A percentile compares a stretch with the other conserved stretches of the same genome.
phyloP scores from a whole-genome alignment of 192 early-diverging fungal species.

The Umbelopsis sp. region DNA sequence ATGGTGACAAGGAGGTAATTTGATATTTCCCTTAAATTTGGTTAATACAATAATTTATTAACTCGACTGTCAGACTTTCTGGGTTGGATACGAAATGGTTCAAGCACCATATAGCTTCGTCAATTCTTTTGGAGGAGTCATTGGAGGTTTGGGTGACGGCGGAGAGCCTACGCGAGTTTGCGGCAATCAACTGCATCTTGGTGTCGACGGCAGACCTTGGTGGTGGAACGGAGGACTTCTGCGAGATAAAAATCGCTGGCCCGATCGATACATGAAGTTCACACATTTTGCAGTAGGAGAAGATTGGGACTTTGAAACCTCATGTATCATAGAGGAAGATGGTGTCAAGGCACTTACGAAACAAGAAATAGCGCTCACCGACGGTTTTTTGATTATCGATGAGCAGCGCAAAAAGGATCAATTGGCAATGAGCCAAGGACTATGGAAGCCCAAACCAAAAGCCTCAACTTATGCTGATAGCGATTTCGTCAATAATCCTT shows the following conservation, averaged over 20 bases:
- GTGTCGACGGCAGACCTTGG: conserved; percentile 27
- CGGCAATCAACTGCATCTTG: conserved; percentile 39
- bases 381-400: conserved; percentile 21
- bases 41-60: neutral
- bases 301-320: conserved; percentile 29
- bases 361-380: neutral
- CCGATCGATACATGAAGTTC: conserved; percentile 25
- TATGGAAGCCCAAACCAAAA: conserved; percentile 19
- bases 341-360: conserved; percentile 2
- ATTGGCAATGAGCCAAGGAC: conserved; percentile 16
- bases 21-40: no score
- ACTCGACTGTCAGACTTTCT: conserved; percentile 44
- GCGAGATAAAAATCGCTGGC: conserved; percentile 34
- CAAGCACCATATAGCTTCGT: conserved; percentile 45
- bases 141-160: conserved; percentile 39
- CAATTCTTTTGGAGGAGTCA: conserved; percentile 39
- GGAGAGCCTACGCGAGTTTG: conserved; percentile 28
- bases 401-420: conserved; percentile 23
- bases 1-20: conserved; percentile 69
- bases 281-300: conserved; percentile 29
- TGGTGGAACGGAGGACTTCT: conserved; percentile 47
- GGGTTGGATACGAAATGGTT: conserved; percentile 56
- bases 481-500: neutral
- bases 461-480: neutral
- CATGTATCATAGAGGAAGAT: conserved; percentile 27